Conservation (phyloP, 2,329 filamentous ascomycete species). For the Microdochium nivale region DNA sequence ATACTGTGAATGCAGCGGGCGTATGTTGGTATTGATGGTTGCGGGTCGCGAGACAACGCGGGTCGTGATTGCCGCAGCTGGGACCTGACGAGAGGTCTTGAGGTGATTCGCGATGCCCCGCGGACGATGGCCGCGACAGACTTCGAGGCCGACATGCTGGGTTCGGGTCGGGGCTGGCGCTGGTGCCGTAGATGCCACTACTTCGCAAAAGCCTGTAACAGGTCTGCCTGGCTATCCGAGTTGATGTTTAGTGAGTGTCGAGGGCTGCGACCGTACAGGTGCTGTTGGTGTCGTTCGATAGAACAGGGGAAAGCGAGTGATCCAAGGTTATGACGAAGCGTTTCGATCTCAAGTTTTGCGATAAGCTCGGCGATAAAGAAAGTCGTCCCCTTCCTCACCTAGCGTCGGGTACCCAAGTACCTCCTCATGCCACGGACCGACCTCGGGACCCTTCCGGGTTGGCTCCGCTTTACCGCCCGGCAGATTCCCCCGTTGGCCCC, state of each 20-base stretch:
- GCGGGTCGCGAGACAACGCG: conserved; percentile 7
- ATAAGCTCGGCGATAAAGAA: not conserved
- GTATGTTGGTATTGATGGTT: conserved; percentile 7
- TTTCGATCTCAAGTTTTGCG: not conserved
- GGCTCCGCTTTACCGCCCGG: not conserved
- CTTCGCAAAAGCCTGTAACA: not conserved
- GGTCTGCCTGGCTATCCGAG: no score
- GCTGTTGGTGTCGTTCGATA: not conserved
- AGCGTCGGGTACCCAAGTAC: not conserved
- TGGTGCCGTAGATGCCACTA: not conserved
- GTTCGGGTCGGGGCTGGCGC: not conserved
- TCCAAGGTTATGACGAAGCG: not conserved
- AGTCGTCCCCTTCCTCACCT: not conserved
- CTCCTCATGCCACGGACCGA: no score
- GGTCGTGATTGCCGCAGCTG: not conserved
- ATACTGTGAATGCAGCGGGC: conserved; percentile 18
- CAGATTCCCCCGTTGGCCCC: not conserved
- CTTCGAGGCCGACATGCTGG: not conserved
- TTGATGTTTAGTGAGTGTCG: not conserved
- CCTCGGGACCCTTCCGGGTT: no score
- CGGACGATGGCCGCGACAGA: not conserved
- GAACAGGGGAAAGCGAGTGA: not conserved
- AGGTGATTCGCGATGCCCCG: not conserved
- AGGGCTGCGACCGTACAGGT: not conserved
- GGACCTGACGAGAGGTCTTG: not conserved